Evolutionary conservation across 2,329 filamentous ascomycete species (phyloP).

Genomic region (Neocucurbitaria cava): DNA sequence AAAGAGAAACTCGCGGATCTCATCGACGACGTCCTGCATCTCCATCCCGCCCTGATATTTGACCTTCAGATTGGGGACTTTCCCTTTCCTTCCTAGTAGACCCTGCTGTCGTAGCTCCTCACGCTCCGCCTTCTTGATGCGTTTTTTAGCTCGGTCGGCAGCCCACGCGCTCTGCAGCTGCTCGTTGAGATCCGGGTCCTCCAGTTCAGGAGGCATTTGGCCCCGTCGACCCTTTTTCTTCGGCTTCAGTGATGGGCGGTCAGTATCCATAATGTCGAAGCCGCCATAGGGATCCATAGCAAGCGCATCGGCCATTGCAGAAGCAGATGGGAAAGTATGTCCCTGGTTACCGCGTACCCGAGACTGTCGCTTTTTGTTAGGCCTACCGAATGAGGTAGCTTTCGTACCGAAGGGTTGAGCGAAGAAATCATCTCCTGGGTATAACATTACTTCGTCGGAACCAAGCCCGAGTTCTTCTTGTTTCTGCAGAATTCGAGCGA

Average conservation of each 20-base stretch:
- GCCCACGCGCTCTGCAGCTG: constrained; percentile 52
- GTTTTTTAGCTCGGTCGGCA: constrained; percentile 55
- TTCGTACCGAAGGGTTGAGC: constrained; percentile 36
- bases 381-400: constrained; percentile 25
- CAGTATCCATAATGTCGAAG: constrained; percentile 86
- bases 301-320: constrained; percentile 63
- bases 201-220: constrained; percentile 56
- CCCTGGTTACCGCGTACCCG: constrained; percentile 24
- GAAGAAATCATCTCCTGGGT: constrained; percentile 57
- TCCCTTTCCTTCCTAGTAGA: constrained; percentile 52
- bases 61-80: constrained; percentile 61
- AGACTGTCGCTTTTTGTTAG: constrained; percentile 31
- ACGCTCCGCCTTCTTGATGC: constrained; percentile 55
- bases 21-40: constrained; percentile 72
- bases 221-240: constrained; percentile 69
- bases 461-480: constrained; percentile 69
- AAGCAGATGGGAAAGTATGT: constrained; percentile 59
- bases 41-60: constrained; percentile 79
- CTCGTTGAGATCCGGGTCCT: constrained; percentile 53
- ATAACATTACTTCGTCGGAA: constrained; percentile 65
- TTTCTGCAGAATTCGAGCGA: constrained; percentile 67
- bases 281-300: constrained; percentile 69
- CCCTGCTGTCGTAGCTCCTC: constrained; percentile 55
- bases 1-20: constrained; percentile 75
- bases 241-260: constrained; percentile 70